A percentile compares a stretch with the other conserved stretches of the same genome.
Conservation (phyloP, 2,329 filamentous ascomycete species). For the Fusarium sp. region DNA sequence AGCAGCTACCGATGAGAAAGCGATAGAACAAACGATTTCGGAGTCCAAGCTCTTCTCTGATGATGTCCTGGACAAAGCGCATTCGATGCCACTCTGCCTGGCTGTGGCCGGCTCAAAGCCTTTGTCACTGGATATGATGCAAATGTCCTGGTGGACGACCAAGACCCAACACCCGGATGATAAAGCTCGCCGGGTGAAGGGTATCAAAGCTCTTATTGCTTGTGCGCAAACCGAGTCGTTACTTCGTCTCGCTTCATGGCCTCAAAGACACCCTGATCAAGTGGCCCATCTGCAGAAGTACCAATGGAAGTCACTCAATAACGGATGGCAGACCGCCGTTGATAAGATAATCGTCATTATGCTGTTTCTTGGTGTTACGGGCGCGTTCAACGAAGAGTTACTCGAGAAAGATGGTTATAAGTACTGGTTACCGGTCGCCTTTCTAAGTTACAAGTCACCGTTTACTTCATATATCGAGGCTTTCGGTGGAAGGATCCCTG, state of each 20-base stretch:
- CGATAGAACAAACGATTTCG: fast-evolving
- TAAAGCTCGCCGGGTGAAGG: neutral
- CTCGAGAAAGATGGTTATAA: fast-evolving
- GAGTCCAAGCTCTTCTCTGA: neutral
- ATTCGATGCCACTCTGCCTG: fast-evolving
- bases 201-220: conserved; percentile 8
- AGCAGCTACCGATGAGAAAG: fast-evolving
- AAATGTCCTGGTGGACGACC: neutral
- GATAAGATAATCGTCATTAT: neutral
- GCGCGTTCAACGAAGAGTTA: neutral
- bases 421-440: neutral
- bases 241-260: neutral
- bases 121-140: conserved; percentile 5
- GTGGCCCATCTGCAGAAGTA: neutral
- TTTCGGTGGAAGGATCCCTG: fast-evolving
- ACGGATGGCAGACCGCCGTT: neutral
- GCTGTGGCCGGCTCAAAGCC: fast-evolving
- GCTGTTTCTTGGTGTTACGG: neutral
- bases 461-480: neutral
- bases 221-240: neutral
- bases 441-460: fast-evolving
- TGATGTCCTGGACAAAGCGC: neutral
- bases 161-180: neutral
- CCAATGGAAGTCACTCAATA: neutral
- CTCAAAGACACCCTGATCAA: neutral